These are phyloP conservation scores for Saccharomyces hybrid DNA, from an alignment of 1,139 yeast genomes.

Conservation along the genomic window DNA sequence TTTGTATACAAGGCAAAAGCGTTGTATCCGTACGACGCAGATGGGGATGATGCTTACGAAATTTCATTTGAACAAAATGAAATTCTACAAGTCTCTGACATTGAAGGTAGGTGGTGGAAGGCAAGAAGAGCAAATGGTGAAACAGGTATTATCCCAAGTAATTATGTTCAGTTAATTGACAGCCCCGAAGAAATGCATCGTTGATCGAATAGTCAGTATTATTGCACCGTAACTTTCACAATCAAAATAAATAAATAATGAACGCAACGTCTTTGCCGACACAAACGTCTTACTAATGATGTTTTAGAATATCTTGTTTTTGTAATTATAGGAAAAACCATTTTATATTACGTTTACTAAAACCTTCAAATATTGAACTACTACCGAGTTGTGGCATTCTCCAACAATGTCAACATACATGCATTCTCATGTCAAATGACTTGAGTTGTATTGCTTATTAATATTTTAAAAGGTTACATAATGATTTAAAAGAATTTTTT, in stretches of 20 bases:
- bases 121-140: conserved; percentile 85
- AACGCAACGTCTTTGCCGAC: no score
- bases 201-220: not conserved
- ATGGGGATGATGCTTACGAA: conserved; percentile 89
- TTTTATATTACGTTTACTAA: not conserved
- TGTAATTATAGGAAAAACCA: not conserved
- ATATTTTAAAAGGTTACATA: conserved; percentile 4
- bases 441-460: conserved; percentile 4
- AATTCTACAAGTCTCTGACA: conserved; percentile 81
- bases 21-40: conserved; percentile 80
- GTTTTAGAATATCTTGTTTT: not conserved
- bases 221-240: no score
- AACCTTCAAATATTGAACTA: no score
- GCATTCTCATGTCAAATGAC: not conserved
- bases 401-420: not conserved
- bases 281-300: no score
- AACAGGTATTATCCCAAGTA: conserved; percentile 94
- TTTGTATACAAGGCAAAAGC: conserved; percentile 87
- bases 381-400: not conserved
- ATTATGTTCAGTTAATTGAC: conserved; percentile 69
- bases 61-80: conserved; percentile 87
- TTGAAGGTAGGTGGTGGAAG: conserved; percentile 98
- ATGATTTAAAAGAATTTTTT: conserved; percentile 1
- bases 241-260: not conserved
- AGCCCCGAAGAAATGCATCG: conserved; percentile 6